Evolutionary conservation across 257 asterid species (phyloP).

Genomic region (Verbascum thapsus): DNA sequence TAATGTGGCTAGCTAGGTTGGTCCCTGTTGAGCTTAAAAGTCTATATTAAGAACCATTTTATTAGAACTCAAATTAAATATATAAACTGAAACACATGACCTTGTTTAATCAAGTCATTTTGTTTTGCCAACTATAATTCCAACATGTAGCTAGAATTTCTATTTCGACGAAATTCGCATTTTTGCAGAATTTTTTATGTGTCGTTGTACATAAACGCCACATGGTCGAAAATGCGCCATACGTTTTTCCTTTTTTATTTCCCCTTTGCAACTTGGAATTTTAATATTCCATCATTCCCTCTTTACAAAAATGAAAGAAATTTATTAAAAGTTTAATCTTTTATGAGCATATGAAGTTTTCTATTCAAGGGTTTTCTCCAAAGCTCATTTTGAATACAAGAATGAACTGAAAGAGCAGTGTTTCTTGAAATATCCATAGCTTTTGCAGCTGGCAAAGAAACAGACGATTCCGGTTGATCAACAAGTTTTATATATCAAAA

Average conservation of each 20-base stretch:
- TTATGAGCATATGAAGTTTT: slow-evolving; percentile 29
- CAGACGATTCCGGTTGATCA: slow-evolving; percentile 21
- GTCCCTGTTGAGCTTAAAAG: slow-evolving; percentile 46
- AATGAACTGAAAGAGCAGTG: slow-evolving; percentile 15
- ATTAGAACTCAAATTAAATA: slow-evolving; percentile 14
- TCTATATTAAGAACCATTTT: slow-evolving; percentile 34
- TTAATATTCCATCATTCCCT: slow-evolving; percentile 45
- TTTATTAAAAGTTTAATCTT: slow-evolving; percentile 17
- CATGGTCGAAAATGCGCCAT: slow-evolving; percentile 44
- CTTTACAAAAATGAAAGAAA: slow-evolving; percentile 33
- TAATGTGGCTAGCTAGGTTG: slow-evolving; percentile 36
- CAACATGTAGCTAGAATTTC: slow-evolving; percentile 12
- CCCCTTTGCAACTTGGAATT: slow-evolving; percentile 34
- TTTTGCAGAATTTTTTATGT: slow-evolving; percentile 22
- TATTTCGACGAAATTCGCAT: slow-evolving; percentile 5
- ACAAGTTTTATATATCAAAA: slow-evolving; percentile 19
- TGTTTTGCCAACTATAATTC: slow-evolving; percentile 33
- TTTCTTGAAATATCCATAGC: background rate
- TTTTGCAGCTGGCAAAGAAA: background rate
- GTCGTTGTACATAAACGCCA: slow-evolving; percentile 33
- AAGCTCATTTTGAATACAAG: slow-evolving; percentile 21
- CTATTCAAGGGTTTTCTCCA: background rate
- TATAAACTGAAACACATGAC: slow-evolving; percentile 24
- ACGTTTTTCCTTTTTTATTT: slow-evolving; percentile 26
- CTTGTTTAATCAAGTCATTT: slow-evolving; percentile 32